Percentiles rank a stretch among this genome's conserved stretches.
These are phyloP conservation scores for Trichoderma orchidacearum DNA, from an alignment of 495 filamentous ascomycete genomes.

Conservation along the genomic window DNA sequence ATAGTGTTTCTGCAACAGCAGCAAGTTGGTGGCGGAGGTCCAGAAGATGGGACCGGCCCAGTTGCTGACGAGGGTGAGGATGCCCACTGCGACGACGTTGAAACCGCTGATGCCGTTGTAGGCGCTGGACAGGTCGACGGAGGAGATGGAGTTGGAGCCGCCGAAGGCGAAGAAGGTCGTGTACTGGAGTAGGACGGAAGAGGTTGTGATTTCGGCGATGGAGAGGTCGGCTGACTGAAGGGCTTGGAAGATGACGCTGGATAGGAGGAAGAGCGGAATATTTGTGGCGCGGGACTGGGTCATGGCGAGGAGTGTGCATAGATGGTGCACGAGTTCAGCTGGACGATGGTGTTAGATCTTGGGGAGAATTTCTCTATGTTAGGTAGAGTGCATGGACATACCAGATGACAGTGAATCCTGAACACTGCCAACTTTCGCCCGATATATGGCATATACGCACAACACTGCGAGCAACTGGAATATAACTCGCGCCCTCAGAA, in stretches of 20 bases:
- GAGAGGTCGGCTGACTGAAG: slow-evolving; percentile 33
- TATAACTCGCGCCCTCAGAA: slow-evolving; percentile 35
- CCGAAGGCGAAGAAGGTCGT: slow-evolving; percentile 82
- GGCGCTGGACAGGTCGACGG: slow-evolving; percentile 67
- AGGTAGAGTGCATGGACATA: slow-evolving; percentile 8
- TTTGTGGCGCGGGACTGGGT: slow-evolving; percentile 78
- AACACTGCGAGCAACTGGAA: slow-evolving; percentile 28
- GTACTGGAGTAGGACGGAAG: slow-evolving; percentile 56
- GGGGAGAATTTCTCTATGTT: too few relatives aligned
- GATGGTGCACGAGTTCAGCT: slow-evolving; percentile 40
- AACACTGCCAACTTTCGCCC: not conserved
- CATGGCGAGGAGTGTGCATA: slow-evolving; percentile 65
- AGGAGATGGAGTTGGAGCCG: slow-evolving; percentile 84
- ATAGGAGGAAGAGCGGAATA: slow-evolving; percentile 68
- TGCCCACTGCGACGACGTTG: slow-evolving; percentile 51
- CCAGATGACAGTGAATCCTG: slow-evolving; percentile 5
- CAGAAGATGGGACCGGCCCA: slow-evolving; percentile 91
- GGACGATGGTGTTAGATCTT: slow-evolving; percentile 1
- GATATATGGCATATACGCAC: slow-evolving; percentile 7
- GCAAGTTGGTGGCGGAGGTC: slow-evolving; percentile 43
- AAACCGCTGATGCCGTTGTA: slow-evolving; percentile 72
- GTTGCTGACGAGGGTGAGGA: slow-evolving; percentile 76
- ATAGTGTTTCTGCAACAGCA: slow-evolving; percentile 25
- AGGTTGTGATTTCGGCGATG: slow-evolving; percentile 43
- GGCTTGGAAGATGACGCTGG: slow-evolving; percentile 43